Conservation (phyloP, 2,329 filamentous ascomycete species). For the Colletotrichum melonis region DNA sequence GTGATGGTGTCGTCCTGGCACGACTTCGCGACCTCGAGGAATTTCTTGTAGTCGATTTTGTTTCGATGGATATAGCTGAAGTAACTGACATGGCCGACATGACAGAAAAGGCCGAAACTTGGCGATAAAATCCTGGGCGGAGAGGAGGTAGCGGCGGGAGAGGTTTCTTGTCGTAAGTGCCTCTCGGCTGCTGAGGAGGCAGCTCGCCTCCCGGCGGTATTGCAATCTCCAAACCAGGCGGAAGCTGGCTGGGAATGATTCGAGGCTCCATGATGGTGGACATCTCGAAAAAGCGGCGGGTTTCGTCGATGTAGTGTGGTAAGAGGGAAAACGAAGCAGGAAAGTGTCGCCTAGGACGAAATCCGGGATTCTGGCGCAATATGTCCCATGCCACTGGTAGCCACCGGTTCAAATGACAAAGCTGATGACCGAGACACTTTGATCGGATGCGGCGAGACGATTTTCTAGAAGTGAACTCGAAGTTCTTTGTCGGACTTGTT, state of each 20-base stretch:
- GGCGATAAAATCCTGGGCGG: slow-evolving; percentile 12
- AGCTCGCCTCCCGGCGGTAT: slow-evolving; percentile 36
- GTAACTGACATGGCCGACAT: slow-evolving; percentile 3
- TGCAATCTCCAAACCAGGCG: slow-evolving; percentile 37
- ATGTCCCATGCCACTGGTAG: slow-evolving; percentile 32
- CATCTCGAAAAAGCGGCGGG: neutral
- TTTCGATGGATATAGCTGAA: neutral
- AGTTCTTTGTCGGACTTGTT: slow-evolving; percentile 15
- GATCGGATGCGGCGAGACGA: slow-evolving; percentile 22
- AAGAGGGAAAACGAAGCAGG: neutral
- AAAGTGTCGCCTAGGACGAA: slow-evolving; percentile 14
- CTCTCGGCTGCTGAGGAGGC: slow-evolving; percentile 34
- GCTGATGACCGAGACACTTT: slow-evolving; percentile 19
- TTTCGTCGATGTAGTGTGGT: neutral
- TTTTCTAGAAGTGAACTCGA: slow-evolving; percentile 30
- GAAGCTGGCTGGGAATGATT: slow-evolving; percentile 29
- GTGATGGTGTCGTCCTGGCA: slow-evolving; percentile 7
- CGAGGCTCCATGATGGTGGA: slow-evolving; percentile 24
- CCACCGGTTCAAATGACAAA: slow-evolving; percentile 25
- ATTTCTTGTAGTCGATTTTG: slow-evolving; percentile 6
- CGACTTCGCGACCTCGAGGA: slow-evolving; percentile 27
- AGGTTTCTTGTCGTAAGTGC: slow-evolving; percentile 40
- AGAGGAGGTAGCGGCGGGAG: slow-evolving; percentile 41
- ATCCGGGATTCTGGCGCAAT: slow-evolving; percentile 31
- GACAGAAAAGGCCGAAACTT: slow-evolving; percentile 23